Conservation (phyloP, 257 asterid genomes). For the Nicotiana paniculata region DNA sequence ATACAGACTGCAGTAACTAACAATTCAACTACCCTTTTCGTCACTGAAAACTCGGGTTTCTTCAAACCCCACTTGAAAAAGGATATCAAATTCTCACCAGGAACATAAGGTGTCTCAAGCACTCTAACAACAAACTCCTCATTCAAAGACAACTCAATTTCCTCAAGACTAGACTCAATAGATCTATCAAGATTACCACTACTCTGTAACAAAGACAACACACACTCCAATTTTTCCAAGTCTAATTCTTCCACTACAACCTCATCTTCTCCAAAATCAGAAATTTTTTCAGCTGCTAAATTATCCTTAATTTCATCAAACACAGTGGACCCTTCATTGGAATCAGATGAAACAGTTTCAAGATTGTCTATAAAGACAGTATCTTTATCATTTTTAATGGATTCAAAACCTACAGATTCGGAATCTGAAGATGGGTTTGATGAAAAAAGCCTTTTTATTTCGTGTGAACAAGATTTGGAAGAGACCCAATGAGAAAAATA, state of each 20-base stretch:
- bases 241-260: conserved; percentile 17
- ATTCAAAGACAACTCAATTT: conserved; percentile 39
- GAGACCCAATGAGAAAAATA: background rate
- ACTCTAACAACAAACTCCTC: conserved; percentile 54
- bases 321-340: conserved; percentile 13
- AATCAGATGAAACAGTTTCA: background rate
- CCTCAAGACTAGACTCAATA: conserved; percentile 42
- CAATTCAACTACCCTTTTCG: conserved; percentile 31
- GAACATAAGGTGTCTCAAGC: conserved; percentile 47
- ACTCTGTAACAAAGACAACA: conserved; percentile 73
- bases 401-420: background rate
- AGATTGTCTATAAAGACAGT: background rate
- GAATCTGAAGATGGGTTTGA: conserved; percentile 27
- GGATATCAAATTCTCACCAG: conserved; percentile 54
- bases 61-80: conserved; percentile 56
- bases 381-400: background rate
- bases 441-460: conserved; percentile 39
- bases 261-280: background rate
- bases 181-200: conserved; percentile 38
- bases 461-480: conserved; percentile 1
- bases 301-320: background rate
- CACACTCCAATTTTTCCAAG: conserved; percentile 42
- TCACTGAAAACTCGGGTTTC: conserved; percentile 32
- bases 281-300: background rate
- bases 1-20: conserved; percentile 41